These are phyloP conservation scores for Zostera marina DNA, from an alignment of 116 monocot genomes.

Conservation along the genomic window DNA sequence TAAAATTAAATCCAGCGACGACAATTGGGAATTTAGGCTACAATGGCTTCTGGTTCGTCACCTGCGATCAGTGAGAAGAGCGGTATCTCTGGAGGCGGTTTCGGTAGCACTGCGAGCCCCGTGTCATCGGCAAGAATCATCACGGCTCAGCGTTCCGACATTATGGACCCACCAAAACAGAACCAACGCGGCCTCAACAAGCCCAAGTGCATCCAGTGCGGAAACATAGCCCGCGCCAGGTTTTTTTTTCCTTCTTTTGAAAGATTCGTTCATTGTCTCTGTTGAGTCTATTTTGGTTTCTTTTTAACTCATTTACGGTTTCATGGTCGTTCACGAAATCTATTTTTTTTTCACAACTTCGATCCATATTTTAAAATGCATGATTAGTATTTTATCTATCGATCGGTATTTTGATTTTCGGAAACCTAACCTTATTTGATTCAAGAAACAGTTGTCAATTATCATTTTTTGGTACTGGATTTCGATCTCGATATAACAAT, in stretches of 20 bases:
- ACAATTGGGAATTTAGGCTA: not conserved
- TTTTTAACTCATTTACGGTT: not conserved
- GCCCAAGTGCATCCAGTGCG: constrained; percentile 67
- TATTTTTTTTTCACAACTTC: too few species aligned
- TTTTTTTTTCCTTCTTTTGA: constrained; percentile 2
- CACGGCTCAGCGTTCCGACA: not conserved
- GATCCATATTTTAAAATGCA: too few species aligned
- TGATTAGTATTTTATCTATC: too few species aligned
- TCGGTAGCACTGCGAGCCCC: constrained; percentile 1
- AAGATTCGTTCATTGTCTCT: not conserved
- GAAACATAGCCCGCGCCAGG: constrained; percentile 72
- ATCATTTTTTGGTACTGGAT: too few species aligned
- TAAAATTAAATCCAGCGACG: too few species aligned
- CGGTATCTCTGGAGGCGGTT: not conserved
- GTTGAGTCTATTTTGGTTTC: not conserved
- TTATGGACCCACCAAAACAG: constrained; percentile 21
- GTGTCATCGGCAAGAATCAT: not conserved
- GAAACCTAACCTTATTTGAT: too few species aligned
- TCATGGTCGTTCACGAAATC: too few species aligned
- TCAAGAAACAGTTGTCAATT: too few species aligned
- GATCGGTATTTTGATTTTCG: too few species aligned
- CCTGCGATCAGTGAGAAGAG: constrained; percentile 3
- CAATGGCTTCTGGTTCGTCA: constrained; percentile 2
- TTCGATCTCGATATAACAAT: too few species aligned
- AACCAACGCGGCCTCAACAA: constrained; percentile 59